A percentile compares a stretch with the other conserved stretches of the same genome.
Evolutionary conservation across 805 yeast species (phyloP).

Genomic region (Saccharomycopsis babjevae): DNA sequence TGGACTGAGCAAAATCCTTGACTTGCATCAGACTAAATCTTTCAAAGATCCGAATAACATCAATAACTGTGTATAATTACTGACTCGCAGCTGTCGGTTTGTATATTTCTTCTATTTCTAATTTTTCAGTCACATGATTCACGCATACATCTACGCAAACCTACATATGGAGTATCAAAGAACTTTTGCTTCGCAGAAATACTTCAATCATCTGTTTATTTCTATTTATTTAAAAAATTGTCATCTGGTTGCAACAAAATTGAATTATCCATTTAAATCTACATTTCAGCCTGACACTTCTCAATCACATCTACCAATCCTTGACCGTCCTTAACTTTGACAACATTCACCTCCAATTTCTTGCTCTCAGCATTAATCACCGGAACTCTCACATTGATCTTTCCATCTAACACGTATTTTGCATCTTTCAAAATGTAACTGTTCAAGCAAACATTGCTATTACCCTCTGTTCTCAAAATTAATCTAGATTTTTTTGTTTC

Average conservation of each 20-base stretch:
- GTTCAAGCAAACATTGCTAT: slow-evolving; percentile 13
- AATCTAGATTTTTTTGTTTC: slow-evolving; percentile 12
- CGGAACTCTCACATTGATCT: slow-evolving; percentile 13
- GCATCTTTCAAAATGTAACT: slow-evolving; percentile 12
- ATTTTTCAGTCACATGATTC: too few relatives aligned
- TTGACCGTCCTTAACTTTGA: slow-evolving; percentile 15
- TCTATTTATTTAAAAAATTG: too few relatives aligned
- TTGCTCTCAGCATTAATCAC: slow-evolving; percentile 8
- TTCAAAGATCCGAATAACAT: too few relatives aligned
- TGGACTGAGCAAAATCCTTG: too few relatives aligned
- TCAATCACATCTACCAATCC: slow-evolving; percentile 10
- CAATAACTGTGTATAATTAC: too few relatives aligned
- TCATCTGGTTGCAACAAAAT: too few relatives aligned
- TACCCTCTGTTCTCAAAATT: slow-evolving; percentile 16
- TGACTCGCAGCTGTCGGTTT: too few relatives aligned
- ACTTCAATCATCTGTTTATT: too few relatives aligned
- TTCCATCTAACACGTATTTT: slow-evolving; percentile 10
- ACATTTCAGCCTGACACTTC: slow-evolving; percentile 1
- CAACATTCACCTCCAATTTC: slow-evolving; percentile 9
- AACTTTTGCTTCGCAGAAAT: too few relatives aligned
- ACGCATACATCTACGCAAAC: background rate
- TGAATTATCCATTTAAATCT: background rate
- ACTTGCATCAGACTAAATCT: too few relatives aligned
- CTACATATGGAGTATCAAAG: too few relatives aligned
- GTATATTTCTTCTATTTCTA: too few relatives aligned